Percentiles rank a stretch among this genome's conserved stretches.
phyloP scores from a whole-genome alignment of 352 stramenopile species.

The Globisporangium cederbergense region DNA sequence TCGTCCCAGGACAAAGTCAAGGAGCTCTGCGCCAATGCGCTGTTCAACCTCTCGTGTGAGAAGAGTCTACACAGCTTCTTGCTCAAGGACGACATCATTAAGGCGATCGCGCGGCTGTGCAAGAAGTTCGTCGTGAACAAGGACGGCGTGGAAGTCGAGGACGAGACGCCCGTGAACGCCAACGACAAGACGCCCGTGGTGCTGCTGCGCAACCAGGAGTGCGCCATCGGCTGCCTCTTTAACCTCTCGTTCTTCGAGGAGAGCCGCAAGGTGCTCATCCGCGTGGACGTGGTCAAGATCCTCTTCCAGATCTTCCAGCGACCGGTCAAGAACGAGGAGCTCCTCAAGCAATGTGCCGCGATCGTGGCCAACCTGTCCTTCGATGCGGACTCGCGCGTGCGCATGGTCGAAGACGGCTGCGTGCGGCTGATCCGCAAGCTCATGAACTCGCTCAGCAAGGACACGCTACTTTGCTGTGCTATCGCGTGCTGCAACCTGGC shows the following conservation, averaged over 20 bases:
- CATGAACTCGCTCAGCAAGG: slow-evolving; percentile 54
- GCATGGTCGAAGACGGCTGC: slow-evolving; percentile 64
- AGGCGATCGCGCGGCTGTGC: slow-evolving; percentile 62
- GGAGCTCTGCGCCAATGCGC: slow-evolving; percentile 67
- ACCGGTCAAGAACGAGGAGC: slow-evolving; percentile 58
- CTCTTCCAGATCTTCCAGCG: slow-evolving; percentile 67
- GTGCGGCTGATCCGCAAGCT: slow-evolving; percentile 66
- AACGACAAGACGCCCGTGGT: slow-evolving; percentile 42
- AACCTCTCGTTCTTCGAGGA: slow-evolving; percentile 77
- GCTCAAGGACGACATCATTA: slow-evolving; percentile 71
- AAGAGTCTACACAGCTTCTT: slow-evolving; percentile 60
- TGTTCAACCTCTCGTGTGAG: slow-evolving; percentile 82
- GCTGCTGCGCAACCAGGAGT: slow-evolving; percentile 63
- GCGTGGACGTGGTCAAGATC: slow-evolving; percentile 57
- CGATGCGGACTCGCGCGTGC: slow-evolving; percentile 46
- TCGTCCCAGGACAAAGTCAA: slow-evolving; percentile 51
- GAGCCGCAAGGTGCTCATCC: slow-evolving; percentile 59
- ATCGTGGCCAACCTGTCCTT: slow-evolving; percentile 78
- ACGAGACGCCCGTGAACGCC: slow-evolving; percentile 33
- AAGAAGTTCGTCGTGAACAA: slow-evolving; percentile 43
- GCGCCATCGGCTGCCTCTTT: slow-evolving; percentile 67
- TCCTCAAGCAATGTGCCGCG: slow-evolving; percentile 58
- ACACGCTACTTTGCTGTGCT: slow-evolving; percentile 66
- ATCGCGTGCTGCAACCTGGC: slow-evolving; percentile 78
- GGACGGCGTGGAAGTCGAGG: slow-evolving; percentile 54